Percentiles rank a stretch among this genome's conserved stretches.
Conservation (phyloP, 345 rosid species). For the Mallotus nudiflorus region DNA sequence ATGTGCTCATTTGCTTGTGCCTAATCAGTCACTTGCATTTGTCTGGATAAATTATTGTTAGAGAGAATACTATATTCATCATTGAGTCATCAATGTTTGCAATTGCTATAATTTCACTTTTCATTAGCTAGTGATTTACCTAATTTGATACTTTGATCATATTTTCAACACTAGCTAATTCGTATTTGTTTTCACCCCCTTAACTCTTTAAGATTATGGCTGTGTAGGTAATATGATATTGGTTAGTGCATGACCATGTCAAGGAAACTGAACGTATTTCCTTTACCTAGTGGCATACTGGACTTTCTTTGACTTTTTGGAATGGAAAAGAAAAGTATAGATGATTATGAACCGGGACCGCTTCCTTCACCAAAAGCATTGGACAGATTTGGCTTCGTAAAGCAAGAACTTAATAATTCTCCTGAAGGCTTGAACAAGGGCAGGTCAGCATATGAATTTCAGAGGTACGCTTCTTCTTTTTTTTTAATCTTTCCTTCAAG, state of each 20-base stretch:
- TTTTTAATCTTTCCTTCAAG: background rate
- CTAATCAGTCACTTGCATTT: background rate
- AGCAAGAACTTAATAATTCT: constrained; percentile 56
- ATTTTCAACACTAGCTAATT: background rate
- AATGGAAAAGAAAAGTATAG: constrained; percentile 68
- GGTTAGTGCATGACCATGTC: constrained; percentile 27
- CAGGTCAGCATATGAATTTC: constrained; percentile 45
- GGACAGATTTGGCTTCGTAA: constrained; percentile 79
- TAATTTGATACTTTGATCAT: background rate
- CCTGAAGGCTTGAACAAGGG: constrained; percentile 53
- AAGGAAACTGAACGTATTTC: constrained; percentile 16
- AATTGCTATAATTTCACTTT: background rate
- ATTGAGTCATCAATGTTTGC: background rate
- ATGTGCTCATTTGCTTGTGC: background rate
- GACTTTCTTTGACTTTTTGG: constrained; percentile 33
- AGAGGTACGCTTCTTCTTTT: constrained; percentile 40
- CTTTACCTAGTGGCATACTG: constrained; percentile 15
- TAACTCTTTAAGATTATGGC: constrained; percentile 17
- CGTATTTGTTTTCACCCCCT: constrained; percentile 1
- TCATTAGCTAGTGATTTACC: background rate
- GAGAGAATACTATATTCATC: background rate
- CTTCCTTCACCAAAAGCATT: constrained; percentile 55
- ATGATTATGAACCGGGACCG: constrained; percentile 66
- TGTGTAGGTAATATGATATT: constrained; percentile 14
- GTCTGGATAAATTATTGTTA: background rate